Evolutionary conservation across 148 eudicot genomes (phyloP).

Genomic region (Nyssa sinensis): DNA sequence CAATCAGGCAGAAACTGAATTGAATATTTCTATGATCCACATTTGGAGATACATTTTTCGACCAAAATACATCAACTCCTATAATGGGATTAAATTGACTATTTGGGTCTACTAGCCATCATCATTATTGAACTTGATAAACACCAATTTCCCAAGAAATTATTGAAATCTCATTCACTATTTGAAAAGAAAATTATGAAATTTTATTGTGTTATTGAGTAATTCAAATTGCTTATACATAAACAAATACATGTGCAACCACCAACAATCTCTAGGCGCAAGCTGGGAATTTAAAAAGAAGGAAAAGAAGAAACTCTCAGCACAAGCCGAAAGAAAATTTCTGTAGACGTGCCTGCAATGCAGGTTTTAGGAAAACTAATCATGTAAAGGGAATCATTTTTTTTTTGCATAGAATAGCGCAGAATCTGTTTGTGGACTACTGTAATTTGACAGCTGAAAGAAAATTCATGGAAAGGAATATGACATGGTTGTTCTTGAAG

Average conservation of each 20-base stretch:
- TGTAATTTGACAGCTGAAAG: neutral
- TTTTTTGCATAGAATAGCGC: neutral
- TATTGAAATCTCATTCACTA: no score
- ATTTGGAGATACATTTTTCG: neutral
- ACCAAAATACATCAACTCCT: neutral
- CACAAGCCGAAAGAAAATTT: neutral
- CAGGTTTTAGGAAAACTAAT: neutral
- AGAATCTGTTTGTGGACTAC: neutral
- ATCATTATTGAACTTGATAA: no score
- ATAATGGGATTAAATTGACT: neutral
- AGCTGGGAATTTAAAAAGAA: no score
- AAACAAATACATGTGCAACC: neutral
- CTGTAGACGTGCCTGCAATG: slow-evolving; percentile 5
- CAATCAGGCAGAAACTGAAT: no score
- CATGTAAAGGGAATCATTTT: neutral
- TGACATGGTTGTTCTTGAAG: neutral
- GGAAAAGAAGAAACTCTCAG: neutral
- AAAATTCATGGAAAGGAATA: neutral
- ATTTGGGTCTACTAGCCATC: no score
- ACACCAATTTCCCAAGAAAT: no score
- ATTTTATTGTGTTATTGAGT: neutral
- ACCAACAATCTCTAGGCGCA: neutral
- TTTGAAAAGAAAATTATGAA: neutral
- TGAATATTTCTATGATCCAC: no score
- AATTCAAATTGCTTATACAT: neutral